Evolutionary conservation across 352 stramenopile genomes (phyloP).

Genomic region (Globisporangium okanoganense): DNA sequence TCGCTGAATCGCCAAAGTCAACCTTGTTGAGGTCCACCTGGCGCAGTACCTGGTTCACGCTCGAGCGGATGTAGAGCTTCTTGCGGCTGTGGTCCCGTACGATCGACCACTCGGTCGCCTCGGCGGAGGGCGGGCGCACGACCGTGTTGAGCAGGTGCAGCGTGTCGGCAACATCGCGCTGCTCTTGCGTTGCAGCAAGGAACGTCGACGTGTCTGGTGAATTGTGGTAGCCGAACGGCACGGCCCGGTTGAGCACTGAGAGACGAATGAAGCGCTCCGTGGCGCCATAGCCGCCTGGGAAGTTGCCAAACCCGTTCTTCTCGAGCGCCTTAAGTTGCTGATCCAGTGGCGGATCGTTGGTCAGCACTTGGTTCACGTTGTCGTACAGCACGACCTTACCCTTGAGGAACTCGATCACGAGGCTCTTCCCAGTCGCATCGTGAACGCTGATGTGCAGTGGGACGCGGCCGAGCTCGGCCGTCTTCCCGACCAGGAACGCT

Average conservation of each 20-base stretch:
- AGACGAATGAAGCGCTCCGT: slow-evolving; percentile 59
- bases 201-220: slow-evolving; percentile 34
- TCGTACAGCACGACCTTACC: slow-evolving; percentile 51
- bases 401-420: slow-evolving; percentile 72
- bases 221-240: slow-evolving; percentile 30
- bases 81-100: slow-evolving; percentile 59
- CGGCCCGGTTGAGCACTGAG: slow-evolving; percentile 57
- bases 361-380: slow-evolving; percentile 63
- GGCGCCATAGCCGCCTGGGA: slow-evolving; percentile 52
- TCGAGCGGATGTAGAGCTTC: slow-evolving; percentile 73
- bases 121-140: slow-evolving; percentile 35
- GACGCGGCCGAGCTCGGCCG: slow-evolving; percentile 20
- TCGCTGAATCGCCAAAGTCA: slow-evolving; percentile 38
- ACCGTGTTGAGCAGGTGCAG: slow-evolving; percentile 70
- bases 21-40: slow-evolving; percentile 52
- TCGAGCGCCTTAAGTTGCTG: slow-evolving; percentile 36
- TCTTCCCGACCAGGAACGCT: slow-evolving; percentile 19
- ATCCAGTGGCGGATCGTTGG: slow-evolving; percentile 58
- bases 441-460: slow-evolving; percentile 66
- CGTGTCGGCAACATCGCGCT: slow-evolving; percentile 44
- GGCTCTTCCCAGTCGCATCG: slow-evolving; percentile 49
- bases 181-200: slow-evolving; percentile 48
- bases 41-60: slow-evolving; percentile 63
- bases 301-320: slow-evolving; percentile 22
- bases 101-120: slow-evolving; percentile 65